phyloP scores from a whole-genome alignment of 495 filamentous ascomycete species.

The Podospora appendiculata region DNA sequence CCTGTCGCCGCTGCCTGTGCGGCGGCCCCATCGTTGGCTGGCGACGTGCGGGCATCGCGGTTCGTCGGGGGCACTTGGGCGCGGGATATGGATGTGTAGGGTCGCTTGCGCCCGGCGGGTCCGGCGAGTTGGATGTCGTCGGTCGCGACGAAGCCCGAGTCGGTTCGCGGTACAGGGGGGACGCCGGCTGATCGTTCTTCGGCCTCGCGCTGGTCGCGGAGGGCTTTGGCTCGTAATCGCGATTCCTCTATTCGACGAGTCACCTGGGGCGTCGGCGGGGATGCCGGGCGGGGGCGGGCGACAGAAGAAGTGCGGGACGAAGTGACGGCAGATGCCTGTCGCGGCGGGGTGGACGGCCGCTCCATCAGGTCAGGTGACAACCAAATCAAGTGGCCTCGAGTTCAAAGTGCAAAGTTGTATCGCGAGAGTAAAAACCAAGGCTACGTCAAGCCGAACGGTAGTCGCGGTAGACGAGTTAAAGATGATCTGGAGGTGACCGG shows the following conservation, averaged over 20 bases:
- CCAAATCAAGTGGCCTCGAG: too few relatives aligned
- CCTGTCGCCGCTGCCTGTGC: conserved; percentile 43
- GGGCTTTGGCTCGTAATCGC: conserved; percentile 84
- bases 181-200: conserved; percentile 32
- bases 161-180: conserved; percentile 22
- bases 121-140: conserved; percentile 28
- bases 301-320: conserved; percentile 14
- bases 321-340: conserved; percentile 7
- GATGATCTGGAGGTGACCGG: too few relatives aligned
- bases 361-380: conserved; percentile 25
- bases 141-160: conserved; percentile 32
- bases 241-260: conserved; percentile 74
- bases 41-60: conserved; percentile 52
- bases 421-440: too few relatives aligned
- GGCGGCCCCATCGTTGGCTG: conserved; percentile 29
- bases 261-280: conserved; percentile 67
- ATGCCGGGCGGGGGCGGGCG: conserved; percentile 35
- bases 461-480: too few relatives aligned
- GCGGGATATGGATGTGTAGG: conserved; percentile 56
- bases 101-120: conserved; percentile 34
- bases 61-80: conserved; percentile 50
- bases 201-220: conserved; percentile 62
- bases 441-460: too few relatives aligned
- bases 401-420: too few relatives aligned
- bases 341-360: conserved; percentile 57